phyloP scores from a whole-genome alignment of 495 filamentous ascomycete genomes.

The Talaromyces wortmannii region DNA sequence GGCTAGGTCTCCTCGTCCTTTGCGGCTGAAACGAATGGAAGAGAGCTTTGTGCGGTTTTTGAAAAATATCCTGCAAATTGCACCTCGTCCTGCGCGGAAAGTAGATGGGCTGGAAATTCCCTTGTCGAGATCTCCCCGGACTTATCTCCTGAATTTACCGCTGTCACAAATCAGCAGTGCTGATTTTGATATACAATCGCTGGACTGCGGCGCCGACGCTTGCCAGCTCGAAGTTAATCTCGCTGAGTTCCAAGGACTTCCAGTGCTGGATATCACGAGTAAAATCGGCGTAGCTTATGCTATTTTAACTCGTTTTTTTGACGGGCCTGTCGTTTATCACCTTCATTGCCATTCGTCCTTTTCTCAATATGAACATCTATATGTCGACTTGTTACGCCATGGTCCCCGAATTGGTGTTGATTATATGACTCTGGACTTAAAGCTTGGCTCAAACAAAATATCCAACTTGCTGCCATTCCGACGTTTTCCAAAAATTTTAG shows the following conservation, averaged over 20 bases:
- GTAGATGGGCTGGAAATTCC: neutral
- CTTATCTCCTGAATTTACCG: neutral
- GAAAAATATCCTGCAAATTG: neutral
- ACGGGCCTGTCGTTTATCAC: neutral
- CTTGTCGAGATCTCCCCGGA: neutral
- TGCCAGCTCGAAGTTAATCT: neutral
- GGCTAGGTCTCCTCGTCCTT: neutral
- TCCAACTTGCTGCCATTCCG: slow-evolving; percentile 46
- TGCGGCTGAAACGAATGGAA: slow-evolving; percentile 20
- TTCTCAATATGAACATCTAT: slow-evolving; percentile 10
- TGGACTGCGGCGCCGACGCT: neutral
- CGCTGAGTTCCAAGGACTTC: neutral
- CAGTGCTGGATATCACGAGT: neutral
- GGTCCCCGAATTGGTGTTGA: slow-evolving; percentile 64
- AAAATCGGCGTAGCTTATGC: neutral
- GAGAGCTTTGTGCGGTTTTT: slow-evolving; percentile 11
- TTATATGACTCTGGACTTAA: slow-evolving; percentile 61
- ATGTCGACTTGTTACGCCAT: slow-evolving; percentile 56
- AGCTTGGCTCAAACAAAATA: slow-evolving; percentile 45
- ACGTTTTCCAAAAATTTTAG: slow-evolving; percentile 62
- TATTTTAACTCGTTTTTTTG: neutral
- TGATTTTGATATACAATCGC: neutral
- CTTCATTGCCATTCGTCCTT: neutral
- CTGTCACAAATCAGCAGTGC: slow-evolving; percentile 17
- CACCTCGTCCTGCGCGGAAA: slow-evolving; percentile 8